These are phyloP conservation scores for Metschnikowia dekortorum DNA, from an alignment of 805 yeast genomes.

Conservation along the genomic window DNA sequence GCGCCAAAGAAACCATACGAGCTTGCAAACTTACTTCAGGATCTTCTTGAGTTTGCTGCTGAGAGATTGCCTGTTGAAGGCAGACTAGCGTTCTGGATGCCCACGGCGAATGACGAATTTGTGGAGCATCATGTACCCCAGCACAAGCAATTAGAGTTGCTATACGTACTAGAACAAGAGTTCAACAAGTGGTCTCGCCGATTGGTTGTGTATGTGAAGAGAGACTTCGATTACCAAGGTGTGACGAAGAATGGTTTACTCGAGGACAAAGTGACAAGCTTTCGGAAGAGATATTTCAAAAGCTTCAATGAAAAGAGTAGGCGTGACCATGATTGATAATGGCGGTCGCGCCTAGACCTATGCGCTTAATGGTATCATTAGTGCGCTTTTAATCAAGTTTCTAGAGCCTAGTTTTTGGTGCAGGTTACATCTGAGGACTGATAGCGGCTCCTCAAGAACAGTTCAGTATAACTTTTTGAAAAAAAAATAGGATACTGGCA, in stretches of 20 bases:
- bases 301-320: constrained; percentile 49
- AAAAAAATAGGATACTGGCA: too few species aligned
- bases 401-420: background rate
- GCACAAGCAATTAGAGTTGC: constrained; percentile 66
- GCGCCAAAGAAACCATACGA: constrained; percentile 92
- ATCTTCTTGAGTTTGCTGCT: constrained; percentile 69
- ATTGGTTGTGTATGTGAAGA: constrained; percentile 71
- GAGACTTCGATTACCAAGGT: constrained; percentile 49
- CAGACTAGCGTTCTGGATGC: constrained; percentile 94
- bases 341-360: constrained; percentile 2
- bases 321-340: background rate
- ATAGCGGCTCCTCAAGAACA: background rate
- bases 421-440: background rate
- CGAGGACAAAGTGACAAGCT: constrained; percentile 46
- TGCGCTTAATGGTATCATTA: constrained; percentile 15
- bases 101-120: constrained; percentile 86
- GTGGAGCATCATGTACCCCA: constrained; percentile 68
- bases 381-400: constrained; percentile 13
- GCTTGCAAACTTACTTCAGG: constrained; percentile 71
- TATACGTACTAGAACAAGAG: constrained; percentile 76
- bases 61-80: constrained; percentile 69
- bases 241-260: constrained; percentile 41
- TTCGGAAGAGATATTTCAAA: constrained; percentile 72
- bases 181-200: constrained; percentile 94
- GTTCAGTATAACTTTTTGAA: background rate